Base-by-base conservation (phyloP, 345 rosid species). In the Aquilaria sinensis region DNA sequence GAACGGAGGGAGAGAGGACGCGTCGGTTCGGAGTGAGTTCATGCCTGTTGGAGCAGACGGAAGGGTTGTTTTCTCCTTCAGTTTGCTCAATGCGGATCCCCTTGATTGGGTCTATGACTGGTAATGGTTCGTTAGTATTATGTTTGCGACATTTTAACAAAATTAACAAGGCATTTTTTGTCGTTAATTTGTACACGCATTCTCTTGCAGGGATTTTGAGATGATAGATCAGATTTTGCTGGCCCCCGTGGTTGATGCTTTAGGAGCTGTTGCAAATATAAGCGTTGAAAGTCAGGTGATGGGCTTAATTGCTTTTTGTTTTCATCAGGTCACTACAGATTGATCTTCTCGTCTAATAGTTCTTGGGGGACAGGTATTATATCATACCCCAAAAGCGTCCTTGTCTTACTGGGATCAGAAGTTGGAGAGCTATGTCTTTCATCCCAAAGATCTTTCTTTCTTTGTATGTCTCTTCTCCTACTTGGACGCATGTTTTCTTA, bases 11-110 rank as follows among this genome's bases (percentile, higher is more conserved):
- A 80, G 78, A 66, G 91, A 88, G 29, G 85, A 88, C 50, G 96
- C 83, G 2, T 74, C 77, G 51, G 81, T 94, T 67, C 86, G 71
- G 51, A 87, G 79, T 51, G 99, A 87, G 83, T 88, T 85, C 72
- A 90, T 90, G 96, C 99, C 99, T 7, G 96, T 88, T 12, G 97
- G 96, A 65, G 76, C 99, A 34, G 96, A 94, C 79, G 96, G 99
- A 59, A 90, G 51, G 75, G 77, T 88, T 58, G 85, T 88, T 72
- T 90, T 90, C 52, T 93, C 98, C 0, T 90, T 90, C 66, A 94
- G 83, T 75, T 70, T 88, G 71, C 96, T 94, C 54, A 94, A 94
- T 74, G 78, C 96, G 0, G 75, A 90, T 73, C 97, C 99, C 8
- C 80, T 30, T 51, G 91, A 87, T 76, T 85, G 97, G 99, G 70